Conservation (phyloP, 192 early-diverging fungal species). For the Linnemannia schmuckeri region DNA sequence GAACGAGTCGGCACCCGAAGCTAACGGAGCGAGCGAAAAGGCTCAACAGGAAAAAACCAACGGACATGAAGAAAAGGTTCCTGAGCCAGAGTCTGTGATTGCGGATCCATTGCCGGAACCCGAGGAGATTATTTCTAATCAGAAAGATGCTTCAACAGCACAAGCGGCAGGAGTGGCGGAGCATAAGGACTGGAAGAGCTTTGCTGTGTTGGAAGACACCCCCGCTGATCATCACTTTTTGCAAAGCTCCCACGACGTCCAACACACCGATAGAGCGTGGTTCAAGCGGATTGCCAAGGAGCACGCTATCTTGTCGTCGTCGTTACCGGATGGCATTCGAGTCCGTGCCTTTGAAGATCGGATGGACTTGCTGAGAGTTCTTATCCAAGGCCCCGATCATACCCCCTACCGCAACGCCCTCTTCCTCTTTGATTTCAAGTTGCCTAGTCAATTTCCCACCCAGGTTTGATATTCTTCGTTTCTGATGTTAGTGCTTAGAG, state of each 20-base stretch:
- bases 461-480: constrained; percentile 20
- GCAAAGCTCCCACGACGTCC: constrained; percentile 10
- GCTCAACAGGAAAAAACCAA: not conserved
- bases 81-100: not conserved
- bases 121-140: constrained; percentile 12
- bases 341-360: constrained; percentile 69
- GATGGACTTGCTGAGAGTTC: constrained; percentile 66
- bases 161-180: not conserved
- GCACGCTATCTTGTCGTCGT: constrained; percentile 59
- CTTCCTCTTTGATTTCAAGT: constrained; percentile 70
- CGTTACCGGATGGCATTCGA: constrained; percentile 69
- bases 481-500: not conserved
- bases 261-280: constrained; percentile 25
- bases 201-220: constrained; percentile 44
- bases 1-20: not conserved
- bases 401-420: constrained; percentile 71
- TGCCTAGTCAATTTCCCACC: constrained; percentile 64
- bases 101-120: constrained; percentile 27
- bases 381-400: constrained; percentile 69
- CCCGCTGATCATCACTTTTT: constrained; percentile 56
- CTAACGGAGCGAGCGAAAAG: not conserved
- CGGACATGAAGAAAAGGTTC: not conserved
- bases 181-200: constrained; percentile 30
- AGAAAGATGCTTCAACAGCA: not conserved
- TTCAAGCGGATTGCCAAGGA: constrained; percentile 58